These are phyloP conservation scores for Citeromyces siamensis DNA, from an alignment of 1,139 yeast genomes.

Conservation along the genomic window DNA sequence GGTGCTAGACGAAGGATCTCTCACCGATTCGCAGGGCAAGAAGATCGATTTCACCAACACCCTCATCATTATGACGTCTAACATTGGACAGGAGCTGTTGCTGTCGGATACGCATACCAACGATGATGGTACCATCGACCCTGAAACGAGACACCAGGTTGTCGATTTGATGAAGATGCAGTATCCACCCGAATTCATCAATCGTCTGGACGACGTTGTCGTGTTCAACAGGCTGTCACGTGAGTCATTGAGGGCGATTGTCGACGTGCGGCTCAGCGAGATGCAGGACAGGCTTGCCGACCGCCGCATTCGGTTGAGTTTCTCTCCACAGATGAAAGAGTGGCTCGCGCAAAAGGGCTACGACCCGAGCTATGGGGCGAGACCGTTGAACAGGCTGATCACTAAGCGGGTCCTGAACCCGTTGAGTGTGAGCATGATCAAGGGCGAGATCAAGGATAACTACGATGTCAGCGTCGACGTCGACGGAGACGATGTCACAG, in stretches of 20 bases:
- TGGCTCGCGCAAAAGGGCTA: conserved; percentile 81
- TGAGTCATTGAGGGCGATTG: conserved; percentile 58
- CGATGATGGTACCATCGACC: conserved; percentile 32
- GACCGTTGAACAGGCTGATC: conserved; percentile 85
- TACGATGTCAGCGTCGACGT: conserved; percentile 45
- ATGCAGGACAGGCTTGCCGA: conserved; percentile 69
- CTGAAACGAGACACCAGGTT: conserved; percentile 40
- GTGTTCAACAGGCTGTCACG: conserved; percentile 85
- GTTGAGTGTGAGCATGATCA: conserved; percentile 65
- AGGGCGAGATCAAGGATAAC: conserved; percentile 63
- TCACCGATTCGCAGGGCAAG: conserved; percentile 92
- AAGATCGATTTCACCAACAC: conserved; percentile 91
- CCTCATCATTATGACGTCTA: conserved; percentile 93
- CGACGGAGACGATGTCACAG: conserved; percentile 18
- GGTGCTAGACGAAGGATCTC: conserved; percentile 87
- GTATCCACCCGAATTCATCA: conserved; percentile 92
- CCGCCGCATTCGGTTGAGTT: conserved; percentile 56
- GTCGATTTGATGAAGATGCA: conserved; percentile 51
- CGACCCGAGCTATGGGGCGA: conserved; percentile 87
- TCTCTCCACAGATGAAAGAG: conserved; percentile 48
- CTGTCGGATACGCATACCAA: conserved; percentile 39
- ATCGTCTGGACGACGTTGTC: conserved; percentile 82
- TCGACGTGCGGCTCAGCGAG: conserved; percentile 72
- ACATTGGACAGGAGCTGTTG: conserved; percentile 86
- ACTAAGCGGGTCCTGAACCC: conserved; percentile 79